Base-by-base conservation (phyloP, 306 rosid species). In the Luffa aegyptiaca region DNA sequence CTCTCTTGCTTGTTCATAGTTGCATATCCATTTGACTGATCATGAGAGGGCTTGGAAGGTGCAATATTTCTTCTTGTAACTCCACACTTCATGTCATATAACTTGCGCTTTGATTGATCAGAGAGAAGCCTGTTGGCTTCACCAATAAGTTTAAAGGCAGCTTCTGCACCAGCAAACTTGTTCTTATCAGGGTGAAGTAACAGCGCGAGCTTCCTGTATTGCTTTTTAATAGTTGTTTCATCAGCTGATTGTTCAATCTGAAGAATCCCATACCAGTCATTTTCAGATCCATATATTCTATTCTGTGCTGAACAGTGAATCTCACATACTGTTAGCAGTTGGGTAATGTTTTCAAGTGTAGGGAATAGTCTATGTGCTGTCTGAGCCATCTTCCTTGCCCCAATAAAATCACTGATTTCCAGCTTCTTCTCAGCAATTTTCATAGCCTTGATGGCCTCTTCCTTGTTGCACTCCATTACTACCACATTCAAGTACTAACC, bases 161-260 rank as follows among this genome's bases (percentile, higher is more conserved):
- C 91, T 81, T 94, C 98, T 1, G 98, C 97, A 86, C 98, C 97
- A 56, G 89, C 79, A 80, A 87, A 88, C 79, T 90, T 91, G 84
- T 92, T 94, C 86, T 94, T 94, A 85, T 94, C 98, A 45, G 97
- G 98, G 84, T 92, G 98, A 74, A 94, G 97, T 68, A 88, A 88
- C 77, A 94, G 75, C 13, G 97, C 97, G 11, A 94, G 88, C 88
- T 90, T 94, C 77, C 89, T 91, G 85, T 88, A 94, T 69, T 94
- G 97, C 79, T 88, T 94, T 85, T 83, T 91, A 52, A 94, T 89
- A 56, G 87, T 80, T 80, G 76, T 84, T 49, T 86, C 95, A 74
- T 91, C 93, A 17, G 86, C 86, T 2, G 70, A 73, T 58, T 68
- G 86, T 41, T 84, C 84, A 70, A 79, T 75, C 80, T 88, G 94